A percentile compares a stretch with the other conserved stretches of the same genome.
Evolutionary conservation across 2,329 filamentous ascomycete genomes (phyloP).

Genomic region (Curvularia hawaiiensis): DNA sequence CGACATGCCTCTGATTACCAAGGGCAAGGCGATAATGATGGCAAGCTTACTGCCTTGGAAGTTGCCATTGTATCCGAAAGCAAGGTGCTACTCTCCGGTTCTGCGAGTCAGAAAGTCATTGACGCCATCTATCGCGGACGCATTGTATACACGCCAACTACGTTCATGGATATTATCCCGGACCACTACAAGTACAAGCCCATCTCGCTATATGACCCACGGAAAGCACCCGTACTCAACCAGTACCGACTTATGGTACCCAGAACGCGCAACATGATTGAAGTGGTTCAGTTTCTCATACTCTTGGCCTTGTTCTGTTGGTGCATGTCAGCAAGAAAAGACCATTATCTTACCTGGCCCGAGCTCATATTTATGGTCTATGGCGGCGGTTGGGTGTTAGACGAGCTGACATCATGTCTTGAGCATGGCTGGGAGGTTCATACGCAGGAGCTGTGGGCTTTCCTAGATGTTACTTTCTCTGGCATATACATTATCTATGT

Average conservation of each 20-base stretch:
- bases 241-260: constrained; percentile 86
- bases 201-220: constrained; percentile 79
- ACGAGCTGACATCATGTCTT: constrained; percentile 76
- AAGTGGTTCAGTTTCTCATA: constrained; percentile 74
- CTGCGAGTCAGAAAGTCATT: constrained; percentile 80
- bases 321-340: constrained; percentile 72
- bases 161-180: constrained; percentile 81
- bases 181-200: constrained; percentile 86
- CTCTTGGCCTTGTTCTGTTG: constrained; percentile 71
- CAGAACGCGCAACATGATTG: constrained; percentile 74
- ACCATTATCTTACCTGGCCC: constrained; percentile 59
- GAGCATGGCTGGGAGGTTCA: constrained; percentile 82
- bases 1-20: constrained; percentile 55
- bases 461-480: constrained; percentile 81
- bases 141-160: constrained; percentile 80
- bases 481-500: constrained; percentile 73
- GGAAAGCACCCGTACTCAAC: constrained; percentile 76
- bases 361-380: constrained; percentile 76
- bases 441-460: constrained; percentile 87
- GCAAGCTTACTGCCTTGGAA: constrained; percentile 77
- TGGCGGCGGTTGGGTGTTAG: constrained; percentile 77
- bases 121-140: constrained; percentile 81
- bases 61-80: constrained; percentile 83
- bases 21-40: constrained; percentile 55
- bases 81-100: constrained; percentile 76